Conservation (phyloP, 192 early-diverging fungal genomes). For the Neocallimastix lanati region DNA sequence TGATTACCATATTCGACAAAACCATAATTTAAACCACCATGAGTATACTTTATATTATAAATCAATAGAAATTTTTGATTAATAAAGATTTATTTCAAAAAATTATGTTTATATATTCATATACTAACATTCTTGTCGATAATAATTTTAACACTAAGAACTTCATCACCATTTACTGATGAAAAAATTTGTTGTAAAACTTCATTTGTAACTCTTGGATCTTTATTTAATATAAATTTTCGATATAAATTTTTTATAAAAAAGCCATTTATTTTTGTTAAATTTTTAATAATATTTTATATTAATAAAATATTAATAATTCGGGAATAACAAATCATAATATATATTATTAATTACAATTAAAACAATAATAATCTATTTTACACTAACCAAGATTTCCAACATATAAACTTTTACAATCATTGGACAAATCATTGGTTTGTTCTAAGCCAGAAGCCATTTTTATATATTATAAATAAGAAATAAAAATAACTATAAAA, state of each 20-base stretch:
- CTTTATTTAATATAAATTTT: too few species aligned
- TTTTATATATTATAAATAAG: neutral
- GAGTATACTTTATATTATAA: constrained; percentile 39
- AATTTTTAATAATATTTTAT: too few species aligned
- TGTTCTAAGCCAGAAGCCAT: neutral
- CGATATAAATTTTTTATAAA: too few species aligned
- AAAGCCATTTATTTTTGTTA: too few species aligned
- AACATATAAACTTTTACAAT: neutral
- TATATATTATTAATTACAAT: too few species aligned
- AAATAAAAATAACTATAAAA: too few species aligned
- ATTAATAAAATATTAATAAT: too few species aligned
- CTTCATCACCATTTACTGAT: constrained; percentile 27
- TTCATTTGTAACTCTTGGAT: constrained; percentile 56
- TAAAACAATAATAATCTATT: too few species aligned
- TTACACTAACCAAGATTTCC: neutral
- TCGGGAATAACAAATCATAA: too few species aligned
- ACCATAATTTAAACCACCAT: constrained; percentile 65
- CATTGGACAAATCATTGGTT: neutral
- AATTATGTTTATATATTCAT: too few species aligned
- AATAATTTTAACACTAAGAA: constrained; percentile 62
- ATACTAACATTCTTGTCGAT: constrained; percentile 45
- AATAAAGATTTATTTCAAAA: too few species aligned
- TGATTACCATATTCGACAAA: constrained; percentile 71
- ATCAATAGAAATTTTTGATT: too few species aligned
- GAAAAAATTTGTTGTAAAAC: constrained; percentile 58